Evolutionary conservation across 2,329 filamentous ascomycete species (phyloP).

Genomic region (Phialophora macrospora): DNA sequence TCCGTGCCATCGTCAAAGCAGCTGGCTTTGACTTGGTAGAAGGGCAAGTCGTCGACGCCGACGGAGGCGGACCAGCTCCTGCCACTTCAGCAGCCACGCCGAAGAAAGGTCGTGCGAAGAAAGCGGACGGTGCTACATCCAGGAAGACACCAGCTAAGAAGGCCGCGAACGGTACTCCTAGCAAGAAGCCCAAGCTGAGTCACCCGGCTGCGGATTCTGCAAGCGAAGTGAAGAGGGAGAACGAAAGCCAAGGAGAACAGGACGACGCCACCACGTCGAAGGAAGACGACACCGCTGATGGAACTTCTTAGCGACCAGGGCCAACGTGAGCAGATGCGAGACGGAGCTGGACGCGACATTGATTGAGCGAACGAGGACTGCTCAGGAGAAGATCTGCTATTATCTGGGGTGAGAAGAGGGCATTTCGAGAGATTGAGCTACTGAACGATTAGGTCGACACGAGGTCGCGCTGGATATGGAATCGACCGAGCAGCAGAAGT

Average conservation of each 20-base stretch:
- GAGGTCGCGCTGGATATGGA: not conserved
- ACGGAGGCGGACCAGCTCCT: not conserved
- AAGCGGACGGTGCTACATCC: not conserved
- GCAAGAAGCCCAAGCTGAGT: not conserved
- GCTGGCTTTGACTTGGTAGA: conserved; percentile 25
- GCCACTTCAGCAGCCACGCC: not conserved
- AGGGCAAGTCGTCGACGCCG: conserved; percentile 11
- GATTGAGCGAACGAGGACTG: not conserved
- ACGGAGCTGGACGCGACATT: not conserved
- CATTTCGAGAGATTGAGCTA: not conserved
- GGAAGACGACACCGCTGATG: not conserved
- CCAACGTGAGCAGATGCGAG: not conserved
- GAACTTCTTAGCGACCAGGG: not conserved
- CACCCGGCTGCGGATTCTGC: not conserved
- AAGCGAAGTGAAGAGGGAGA: not conserved
- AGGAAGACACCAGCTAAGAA: conserved; percentile 3
- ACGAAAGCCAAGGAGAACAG: not conserved
- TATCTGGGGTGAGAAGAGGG: not conserved
- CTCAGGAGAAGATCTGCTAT: not conserved
- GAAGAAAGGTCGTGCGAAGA: conserved; percentile 1
- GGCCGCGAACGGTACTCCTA: not conserved
- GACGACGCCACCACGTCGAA: not conserved
- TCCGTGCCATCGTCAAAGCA: conserved; percentile 22
- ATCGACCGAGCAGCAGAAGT: not conserved
- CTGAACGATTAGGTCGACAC: not conserved